phyloP scores from a whole-genome alignment of 345 rosid genomes.

The Xanthoceras sorbifolium region DNA sequence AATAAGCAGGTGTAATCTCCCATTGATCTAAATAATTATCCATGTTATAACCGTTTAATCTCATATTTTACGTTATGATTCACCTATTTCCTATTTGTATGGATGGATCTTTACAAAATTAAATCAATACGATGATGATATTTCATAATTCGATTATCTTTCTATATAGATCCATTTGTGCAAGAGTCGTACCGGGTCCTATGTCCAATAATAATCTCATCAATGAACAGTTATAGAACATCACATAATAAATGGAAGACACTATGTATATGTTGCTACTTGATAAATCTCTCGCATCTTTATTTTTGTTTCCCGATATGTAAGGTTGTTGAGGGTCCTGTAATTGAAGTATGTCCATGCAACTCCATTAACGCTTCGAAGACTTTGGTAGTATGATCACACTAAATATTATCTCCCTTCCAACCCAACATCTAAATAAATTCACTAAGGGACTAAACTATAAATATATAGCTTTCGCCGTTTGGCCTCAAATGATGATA shows the following conservation, averaged over 20 bases:
- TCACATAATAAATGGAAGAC: background rate
- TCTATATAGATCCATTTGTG: too few species aligned
- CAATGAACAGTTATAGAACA: background rate
- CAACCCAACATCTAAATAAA: constrained; percentile 24
- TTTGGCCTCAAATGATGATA: background rate
- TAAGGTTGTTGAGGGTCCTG: background rate
- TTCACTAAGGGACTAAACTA: background rate
- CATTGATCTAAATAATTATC: too few species aligned
- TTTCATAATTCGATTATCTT: too few species aligned
- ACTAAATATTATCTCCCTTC: constrained; percentile 17
- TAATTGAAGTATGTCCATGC: background rate
- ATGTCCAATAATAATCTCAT: background rate
- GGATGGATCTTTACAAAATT: too few species aligned
- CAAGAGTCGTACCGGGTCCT: too few species aligned
- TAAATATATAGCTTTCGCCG: constrained; percentile 17
- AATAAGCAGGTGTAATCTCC: too few species aligned
- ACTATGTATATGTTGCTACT: background rate
- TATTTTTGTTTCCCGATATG: background rate
- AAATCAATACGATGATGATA: too few species aligned
- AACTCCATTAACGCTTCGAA: background rate
- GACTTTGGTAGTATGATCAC: background rate
- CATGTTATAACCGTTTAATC: too few species aligned
- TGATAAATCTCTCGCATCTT: background rate
- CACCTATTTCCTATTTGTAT: too few species aligned
- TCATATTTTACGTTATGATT: too few species aligned